A percentile compares a stretch with the other conserved stretches of the same genome.
These are phyloP conservation scores for Saccharum officinarum DNA, from an alignment of 176 grass and related monocot genomes.

Conservation along the genomic window DNA sequence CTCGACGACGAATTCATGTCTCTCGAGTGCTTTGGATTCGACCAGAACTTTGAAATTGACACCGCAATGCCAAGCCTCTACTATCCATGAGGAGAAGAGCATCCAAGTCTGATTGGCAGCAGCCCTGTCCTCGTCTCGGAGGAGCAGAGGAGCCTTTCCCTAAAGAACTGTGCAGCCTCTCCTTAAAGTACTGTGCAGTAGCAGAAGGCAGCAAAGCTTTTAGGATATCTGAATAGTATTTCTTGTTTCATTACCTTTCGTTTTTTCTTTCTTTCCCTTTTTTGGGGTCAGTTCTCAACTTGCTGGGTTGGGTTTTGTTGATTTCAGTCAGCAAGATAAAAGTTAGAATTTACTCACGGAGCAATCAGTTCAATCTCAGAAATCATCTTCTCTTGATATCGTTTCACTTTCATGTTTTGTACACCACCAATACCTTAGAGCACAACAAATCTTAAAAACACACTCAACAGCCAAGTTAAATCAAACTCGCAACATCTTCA, in stretches of 20 bases:
- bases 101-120: neutral
- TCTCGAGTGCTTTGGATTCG: constrained; percentile 38
- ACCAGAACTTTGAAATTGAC: constrained; percentile 29
- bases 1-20: constrained; percentile 32
- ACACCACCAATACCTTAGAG: neutral
- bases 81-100: constrained; percentile 35
- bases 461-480: neutral
- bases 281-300: neutral
- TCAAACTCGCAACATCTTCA: neutral
- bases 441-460: neutral
- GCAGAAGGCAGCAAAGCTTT: neutral
- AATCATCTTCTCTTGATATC: neutral
- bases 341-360: neutral
- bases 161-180: constrained; percentile 31
- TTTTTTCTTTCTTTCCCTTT: constrained; percentile 1
- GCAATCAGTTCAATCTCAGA: neutral
- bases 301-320: constrained; percentile 4
- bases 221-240: constrained; percentile 29
- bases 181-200: constrained; percentile 28
- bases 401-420: neutral
- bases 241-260: constrained; percentile 1
- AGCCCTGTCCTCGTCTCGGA: neutral
- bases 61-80: constrained; percentile 26
- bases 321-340: constrained; percentile 12
- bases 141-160: constrained; percentile 37